Evolutionary conservation across 2,329 filamentous ascomycete species (phyloP), one percentile per base, ranked within the genome.

Genomic region (Talaromyces sp.): DNA sequence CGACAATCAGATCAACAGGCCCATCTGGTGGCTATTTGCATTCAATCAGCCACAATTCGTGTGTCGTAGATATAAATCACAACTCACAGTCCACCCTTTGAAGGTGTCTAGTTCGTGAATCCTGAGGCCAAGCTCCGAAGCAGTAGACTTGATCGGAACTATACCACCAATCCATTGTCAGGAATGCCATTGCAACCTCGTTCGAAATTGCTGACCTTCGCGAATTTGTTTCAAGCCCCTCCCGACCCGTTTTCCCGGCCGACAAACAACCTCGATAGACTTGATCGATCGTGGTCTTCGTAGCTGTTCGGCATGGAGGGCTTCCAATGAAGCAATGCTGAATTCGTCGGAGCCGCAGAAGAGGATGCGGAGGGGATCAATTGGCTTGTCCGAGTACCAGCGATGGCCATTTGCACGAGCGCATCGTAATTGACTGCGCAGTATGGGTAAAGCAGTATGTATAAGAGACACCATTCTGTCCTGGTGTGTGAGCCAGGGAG

Each of bases 281-380:
- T 84, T 82, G 63, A 97, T 88, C 11, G 87, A 79, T 19, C 78
- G 78, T 7, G 79, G 83, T 64, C 83, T 83, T 62, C 72, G 73
- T 31, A 75, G 67, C 61, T 88, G 84, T 73, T 92, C 89, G 5
- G 79, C 73, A 70, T 89, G 77, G 39, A 99, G 80, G 6, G 90
- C 90, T 66, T 81, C 80, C 59, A 99, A 82, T 1, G 92, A 92
- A 61, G 85, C 85, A 72, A 90, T 90, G 80, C 94, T 97, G 78
- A 98, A 97, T 2, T 88, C 84, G 77, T 99, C 95, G 3, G 94
- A 95, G 68, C 95, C 95, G 79, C 93, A 98, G 79, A 97, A 99
- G 3, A 99, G 85, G 62, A 99, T 92, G 39, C 89, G 85, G 37
- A 99, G 82, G 3, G 92, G 90, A 17, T 83, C 77, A 69, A 74